Base-by-base conservation (phyloP, 2,329 filamentous ascomycete genomes). In the Rhytidhysteron rufulum region DNA sequence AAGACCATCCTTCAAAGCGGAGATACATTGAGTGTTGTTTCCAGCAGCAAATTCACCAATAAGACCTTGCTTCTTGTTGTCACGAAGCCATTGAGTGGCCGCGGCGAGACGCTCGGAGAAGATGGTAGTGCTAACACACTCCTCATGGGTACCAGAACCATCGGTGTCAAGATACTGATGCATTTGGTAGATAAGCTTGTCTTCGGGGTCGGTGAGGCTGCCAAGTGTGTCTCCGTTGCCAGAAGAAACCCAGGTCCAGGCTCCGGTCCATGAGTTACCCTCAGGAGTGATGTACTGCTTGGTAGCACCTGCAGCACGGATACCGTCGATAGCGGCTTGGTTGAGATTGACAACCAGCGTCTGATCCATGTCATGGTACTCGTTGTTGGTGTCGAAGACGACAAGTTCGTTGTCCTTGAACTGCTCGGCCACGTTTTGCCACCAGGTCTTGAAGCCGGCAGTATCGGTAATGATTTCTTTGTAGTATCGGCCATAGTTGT, bases 131-230 rank as follows among this genome's bases (percentile, higher is more conserved):
- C 58, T 70, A 13, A 78, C 74, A 53, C 78, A 81, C 20, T 63
- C 61, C 3, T 60, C 63, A 2, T 62, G 65, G 0, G 75, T 79
- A 7, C 77, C 77, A 2, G 70, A 75, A 39, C 74, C 71, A 44
- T 80, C 77, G 0, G 60, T 64, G 60, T 81, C 77, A 27, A 80
- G 76, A 51, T 80, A 81, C 62, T 80, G 77, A 55, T 81, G 77
- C 77, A 80, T 80, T 53, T 80, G 74, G 60, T 77, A 80, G 54
- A 80, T 60, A 41, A 80, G 68, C 52, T 75, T 77, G 60, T 78
- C 62, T 33, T 65, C 43, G 0, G 75, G 67, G 45, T 81, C 77
- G 7, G 70, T 74, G 31, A 80, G 66, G 16, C 48, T 60, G 40
- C 70, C 66, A 42, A 76, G 66, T 32, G 65, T 62, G 4, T 67